These are phyloP conservation scores for Pyrus hybrid DNA, from an alignment of 331 rosid species.

Conservation along the genomic window DNA sequence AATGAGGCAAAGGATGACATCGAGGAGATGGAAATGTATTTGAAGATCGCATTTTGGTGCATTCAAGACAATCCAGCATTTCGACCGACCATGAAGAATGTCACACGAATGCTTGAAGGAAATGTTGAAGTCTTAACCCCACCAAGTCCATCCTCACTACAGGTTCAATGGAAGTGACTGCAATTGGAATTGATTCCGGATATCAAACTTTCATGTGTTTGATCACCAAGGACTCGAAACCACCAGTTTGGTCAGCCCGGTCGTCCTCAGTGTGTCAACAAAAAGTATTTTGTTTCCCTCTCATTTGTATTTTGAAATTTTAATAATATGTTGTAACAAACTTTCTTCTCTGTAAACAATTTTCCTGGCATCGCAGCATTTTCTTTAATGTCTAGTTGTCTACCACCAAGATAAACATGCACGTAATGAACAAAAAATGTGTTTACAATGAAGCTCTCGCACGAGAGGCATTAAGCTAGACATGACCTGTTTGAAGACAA, in stretches of 20 bases:
- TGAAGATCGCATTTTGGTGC: not conserved
- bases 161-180: not conserved
- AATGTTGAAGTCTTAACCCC: not conserved
- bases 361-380: too few relatives aligned
- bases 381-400: too few relatives aligned
- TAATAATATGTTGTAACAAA: not conserved
- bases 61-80: not conserved
- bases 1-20: not conserved
- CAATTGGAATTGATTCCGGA: too few relatives aligned
- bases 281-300: not conserved
- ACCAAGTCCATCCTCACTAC: not conserved
- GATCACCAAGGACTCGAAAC: too few relatives aligned
- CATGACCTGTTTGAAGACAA: too few relatives aligned
- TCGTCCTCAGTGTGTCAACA: not conserved
- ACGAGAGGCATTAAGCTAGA: too few relatives aligned
- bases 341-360: not conserved
- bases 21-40: not conserved
- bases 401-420: too few relatives aligned
- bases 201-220: too few relatives aligned
- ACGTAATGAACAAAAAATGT: too few relatives aligned
- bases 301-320: too few relatives aligned
- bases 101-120: conserved; percentile 7
- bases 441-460: not conserved
- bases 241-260: too few relatives aligned
- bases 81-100: not conserved